phyloP scores from a whole-genome alignment of 192 early-diverging fungal species.

The Geranomyces variabilis region DNA sequence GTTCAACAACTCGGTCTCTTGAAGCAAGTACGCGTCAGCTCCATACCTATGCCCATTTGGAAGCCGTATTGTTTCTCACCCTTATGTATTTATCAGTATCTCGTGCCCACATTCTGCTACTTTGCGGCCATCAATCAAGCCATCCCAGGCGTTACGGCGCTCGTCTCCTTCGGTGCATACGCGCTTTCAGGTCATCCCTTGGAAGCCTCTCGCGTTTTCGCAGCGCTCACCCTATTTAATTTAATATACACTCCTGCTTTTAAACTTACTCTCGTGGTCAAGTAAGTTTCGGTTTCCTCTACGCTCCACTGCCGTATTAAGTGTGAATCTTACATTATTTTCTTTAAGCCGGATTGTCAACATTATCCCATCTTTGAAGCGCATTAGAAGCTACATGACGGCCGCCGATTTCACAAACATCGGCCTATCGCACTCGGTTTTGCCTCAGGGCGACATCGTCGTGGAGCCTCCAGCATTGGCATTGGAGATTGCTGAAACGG shows the following conservation, averaged over 20 bases:
- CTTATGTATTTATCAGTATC: not conserved
- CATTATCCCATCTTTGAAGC: not conserved
- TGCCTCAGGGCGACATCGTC: no score
- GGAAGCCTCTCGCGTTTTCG: not conserved
- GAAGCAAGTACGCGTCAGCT: not conserved
- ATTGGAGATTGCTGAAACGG: no score
- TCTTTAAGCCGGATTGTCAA: not conserved
- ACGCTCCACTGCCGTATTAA: no score
- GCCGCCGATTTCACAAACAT: slow-evolving; percentile 42
- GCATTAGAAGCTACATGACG: not conserved
- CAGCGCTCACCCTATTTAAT: not conserved
- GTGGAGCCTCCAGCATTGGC: no score
- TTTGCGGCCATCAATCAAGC: slow-evolving; percentile 39
- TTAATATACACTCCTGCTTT: slow-evolving; percentile 8
- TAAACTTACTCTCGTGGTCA: not conserved
- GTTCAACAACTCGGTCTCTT: slow-evolving; percentile 62
- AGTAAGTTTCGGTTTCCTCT: no score
- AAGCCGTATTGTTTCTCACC: no score
- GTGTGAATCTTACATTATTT: no score
- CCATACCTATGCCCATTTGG: no score
- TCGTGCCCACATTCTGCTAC: slow-evolving; percentile 29
- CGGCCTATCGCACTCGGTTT: slow-evolving; percentile 16
- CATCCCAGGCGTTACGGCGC: slow-evolving; percentile 38
- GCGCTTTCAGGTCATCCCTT: not conserved
- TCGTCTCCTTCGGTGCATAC: slow-evolving; percentile 45